These are phyloP conservation scores for Colletotrichum sp. DNA, from an alignment of 2,329 filamentous ascomycete species.

Conservation along the genomic window DNA sequence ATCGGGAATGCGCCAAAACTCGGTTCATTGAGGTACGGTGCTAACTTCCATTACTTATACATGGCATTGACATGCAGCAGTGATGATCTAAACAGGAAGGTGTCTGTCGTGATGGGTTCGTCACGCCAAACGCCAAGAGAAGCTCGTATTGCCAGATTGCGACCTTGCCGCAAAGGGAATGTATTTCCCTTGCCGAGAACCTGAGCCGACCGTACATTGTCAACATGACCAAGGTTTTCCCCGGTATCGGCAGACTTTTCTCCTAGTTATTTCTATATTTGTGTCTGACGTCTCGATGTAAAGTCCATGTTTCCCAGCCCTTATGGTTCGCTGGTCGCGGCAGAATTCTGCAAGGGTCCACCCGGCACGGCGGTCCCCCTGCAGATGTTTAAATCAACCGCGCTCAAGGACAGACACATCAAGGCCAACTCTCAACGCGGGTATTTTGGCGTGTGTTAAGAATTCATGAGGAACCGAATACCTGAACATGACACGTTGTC, in stretches of 20 bases:
- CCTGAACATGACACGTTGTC: neutral
- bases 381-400: neutral
- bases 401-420: neutral
- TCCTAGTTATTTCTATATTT: too few relatives aligned
- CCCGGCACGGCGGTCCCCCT: too few relatives aligned
- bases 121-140: neutral
- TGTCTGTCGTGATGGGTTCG: neutral
- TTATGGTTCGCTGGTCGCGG: too few relatives aligned
- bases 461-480: neutral
- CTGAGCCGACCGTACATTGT: neutral
- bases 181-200: neutral
- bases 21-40: neutral
- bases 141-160: neutral
- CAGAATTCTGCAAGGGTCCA: neutral
- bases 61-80: neutral
- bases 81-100: neutral
- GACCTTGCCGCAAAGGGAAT: neutral
- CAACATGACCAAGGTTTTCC: neutral
- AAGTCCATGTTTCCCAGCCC: neutral
- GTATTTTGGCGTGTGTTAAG: fast-evolving
- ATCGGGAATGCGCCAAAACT: neutral
- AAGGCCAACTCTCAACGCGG: neutral
- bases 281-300: too few relatives aligned
- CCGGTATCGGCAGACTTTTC: too few relatives aligned
- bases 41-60: neutral